These are phyloP conservation scores for Fusarium heterosporum DNA, from an alignment of 2,329 filamentous ascomycete genomes.

Conservation along the genomic window DNA sequence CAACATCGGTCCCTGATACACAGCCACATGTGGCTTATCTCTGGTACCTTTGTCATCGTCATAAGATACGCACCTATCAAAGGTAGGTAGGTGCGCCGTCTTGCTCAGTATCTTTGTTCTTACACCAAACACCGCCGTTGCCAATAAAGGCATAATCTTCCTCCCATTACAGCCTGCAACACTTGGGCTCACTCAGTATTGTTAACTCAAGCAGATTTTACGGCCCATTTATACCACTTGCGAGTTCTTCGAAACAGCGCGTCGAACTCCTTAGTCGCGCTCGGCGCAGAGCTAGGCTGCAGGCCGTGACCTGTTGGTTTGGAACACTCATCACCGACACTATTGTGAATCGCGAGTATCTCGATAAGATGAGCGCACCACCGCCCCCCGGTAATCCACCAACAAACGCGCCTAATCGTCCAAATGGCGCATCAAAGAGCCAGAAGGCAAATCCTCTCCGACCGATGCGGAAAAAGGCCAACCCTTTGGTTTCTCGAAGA, in stretches of 20 bases:
- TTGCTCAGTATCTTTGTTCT: slow-evolving; percentile 31
- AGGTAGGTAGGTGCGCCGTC: slow-evolving; percentile 2
- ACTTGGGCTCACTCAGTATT: neutral
- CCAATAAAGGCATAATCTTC: slow-evolving; percentile 28
- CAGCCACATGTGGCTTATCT: slow-evolving; percentile 38
- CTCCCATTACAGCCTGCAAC: neutral
- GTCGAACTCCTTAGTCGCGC: slow-evolving; percentile 11
- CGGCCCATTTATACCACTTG: neutral
- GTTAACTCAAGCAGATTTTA: slow-evolving; percentile 5
- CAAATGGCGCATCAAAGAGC: slow-evolving; percentile 50
- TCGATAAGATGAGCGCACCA: slow-evolving; percentile 58
- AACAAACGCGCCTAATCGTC: slow-evolving; percentile 48
- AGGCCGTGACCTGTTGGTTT: slow-evolving; percentile 32
- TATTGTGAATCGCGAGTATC: neutral
- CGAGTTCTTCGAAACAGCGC: slow-evolving; percentile 1
- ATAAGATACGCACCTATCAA: slow-evolving; percentile 25
- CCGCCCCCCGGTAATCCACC: slow-evolving; percentile 48
- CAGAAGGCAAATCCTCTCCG: slow-evolving; percentile 54
- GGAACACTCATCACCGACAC: slow-evolving; percentile 1
- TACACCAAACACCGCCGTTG: slow-evolving; percentile 30
- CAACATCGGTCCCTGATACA: neutral
- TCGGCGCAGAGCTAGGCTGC: slow-evolving; percentile 35
- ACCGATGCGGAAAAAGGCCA: slow-evolving; percentile 58
- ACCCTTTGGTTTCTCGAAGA: slow-evolving; percentile 73
- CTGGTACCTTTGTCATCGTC: slow-evolving; percentile 45